phyloP scores from a whole-genome alignment of 1,284 basidiomycete genomes.

The Somion occarium region DNA sequence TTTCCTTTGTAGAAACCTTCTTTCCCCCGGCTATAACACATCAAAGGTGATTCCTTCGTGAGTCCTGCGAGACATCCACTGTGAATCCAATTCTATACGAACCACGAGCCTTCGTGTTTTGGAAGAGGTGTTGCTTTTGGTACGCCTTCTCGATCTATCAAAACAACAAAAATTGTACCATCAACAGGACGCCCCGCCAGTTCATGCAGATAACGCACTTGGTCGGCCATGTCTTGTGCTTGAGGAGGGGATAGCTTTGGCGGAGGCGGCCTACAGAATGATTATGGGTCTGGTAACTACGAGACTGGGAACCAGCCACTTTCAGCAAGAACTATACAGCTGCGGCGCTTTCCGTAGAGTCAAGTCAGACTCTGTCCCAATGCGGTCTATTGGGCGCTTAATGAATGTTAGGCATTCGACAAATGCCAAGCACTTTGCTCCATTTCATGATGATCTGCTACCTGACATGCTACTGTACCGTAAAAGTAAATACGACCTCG shows the following conservation, averaged over 20 bases:
- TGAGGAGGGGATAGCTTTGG: conserved; percentile 24
- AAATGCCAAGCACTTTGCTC: no score
- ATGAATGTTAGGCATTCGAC: background rate
- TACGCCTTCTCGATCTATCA: conserved; percentile 86
- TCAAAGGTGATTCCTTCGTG: conserved; percentile 5
- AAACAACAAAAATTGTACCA: conserved; percentile 5
- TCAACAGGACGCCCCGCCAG: conserved; percentile 10
- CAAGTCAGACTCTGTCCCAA: conserved; percentile 1
- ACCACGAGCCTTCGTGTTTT: conserved; percentile 94
- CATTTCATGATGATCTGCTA: no score
- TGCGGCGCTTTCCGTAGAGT: conserved; percentile 21
- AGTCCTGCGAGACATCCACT: conserved; percentile 6
- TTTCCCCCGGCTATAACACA: conserved; percentile 56
- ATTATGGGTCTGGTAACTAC: conserved; percentile 17
- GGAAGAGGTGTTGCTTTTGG: conserved; percentile 98
- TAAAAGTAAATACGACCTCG: background rate
- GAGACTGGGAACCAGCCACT: conserved; percentile 27
- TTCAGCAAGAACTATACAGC: conserved; percentile 29
- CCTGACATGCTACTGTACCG: background rate
- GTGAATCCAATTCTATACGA: conserved; percentile 34
- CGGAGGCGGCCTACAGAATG: conserved; percentile 18
- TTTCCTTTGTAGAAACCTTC: conserved; percentile 91
- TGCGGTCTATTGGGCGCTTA: background rate
- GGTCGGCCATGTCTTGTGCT: conserved; percentile 55
- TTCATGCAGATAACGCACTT: no score